These are phyloP conservation scores for Colletotrichum zoysiae DNA, from an alignment of 2,329 filamentous ascomycete genomes.

Conservation along the genomic window DNA sequence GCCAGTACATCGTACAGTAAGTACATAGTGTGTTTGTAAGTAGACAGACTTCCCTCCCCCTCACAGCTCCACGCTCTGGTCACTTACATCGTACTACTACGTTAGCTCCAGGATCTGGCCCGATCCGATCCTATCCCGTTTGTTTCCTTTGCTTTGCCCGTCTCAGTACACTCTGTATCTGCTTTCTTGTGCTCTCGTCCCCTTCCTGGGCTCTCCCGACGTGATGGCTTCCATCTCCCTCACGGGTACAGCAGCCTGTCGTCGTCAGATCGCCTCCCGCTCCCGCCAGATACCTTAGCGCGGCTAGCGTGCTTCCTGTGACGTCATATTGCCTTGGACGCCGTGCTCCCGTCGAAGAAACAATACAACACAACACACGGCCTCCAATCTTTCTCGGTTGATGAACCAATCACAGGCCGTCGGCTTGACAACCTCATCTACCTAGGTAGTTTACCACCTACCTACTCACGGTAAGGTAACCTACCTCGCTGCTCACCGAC, in stretches of 20 bases:
- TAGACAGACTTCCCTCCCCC: too few species aligned
- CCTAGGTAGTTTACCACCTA: too few species aligned
- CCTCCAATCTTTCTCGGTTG: not conserved
- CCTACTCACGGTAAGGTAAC: too few species aligned
- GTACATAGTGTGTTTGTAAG: too few species aligned
- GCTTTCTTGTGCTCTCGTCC: too few species aligned
- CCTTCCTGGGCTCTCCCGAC: too few species aligned
- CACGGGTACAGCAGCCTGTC: too few species aligned
- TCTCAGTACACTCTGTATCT: too few species aligned
- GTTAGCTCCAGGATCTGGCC: not conserved
- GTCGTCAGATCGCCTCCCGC: too few species aligned
- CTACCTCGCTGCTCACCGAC: conserved; percentile 6
- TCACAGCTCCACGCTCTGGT: not conserved
- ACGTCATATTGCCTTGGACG: conserved; percentile 17
- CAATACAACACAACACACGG: not conserved
- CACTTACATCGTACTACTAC: not conserved
- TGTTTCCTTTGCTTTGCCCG: not conserved
- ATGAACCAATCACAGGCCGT: not conserved
- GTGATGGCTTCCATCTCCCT: too few species aligned
- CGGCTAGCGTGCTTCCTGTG: conserved; percentile 15
- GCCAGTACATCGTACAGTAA: too few species aligned
- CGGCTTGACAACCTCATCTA: not conserved
- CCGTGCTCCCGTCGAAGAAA: conserved; percentile 10
- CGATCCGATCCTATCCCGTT: not conserved
- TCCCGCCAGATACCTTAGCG: not conserved